Conservation (phyloP, 2,329 filamentous ascomycete genomes). For the Aureobasidium sp. region DNA sequence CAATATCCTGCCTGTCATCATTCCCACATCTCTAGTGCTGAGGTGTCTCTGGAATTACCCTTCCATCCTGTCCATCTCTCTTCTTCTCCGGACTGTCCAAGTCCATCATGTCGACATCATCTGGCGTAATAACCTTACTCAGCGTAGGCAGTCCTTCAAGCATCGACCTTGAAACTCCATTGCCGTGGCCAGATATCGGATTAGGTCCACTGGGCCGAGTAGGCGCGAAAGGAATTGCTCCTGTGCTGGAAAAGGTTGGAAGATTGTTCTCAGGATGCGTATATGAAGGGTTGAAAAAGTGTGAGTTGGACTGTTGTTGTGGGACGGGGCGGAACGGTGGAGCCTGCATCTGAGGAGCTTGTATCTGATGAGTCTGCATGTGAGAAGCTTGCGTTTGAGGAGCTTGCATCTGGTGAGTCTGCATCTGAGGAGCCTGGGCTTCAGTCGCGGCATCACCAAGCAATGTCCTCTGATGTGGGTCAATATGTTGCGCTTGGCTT, state of each 20-base stretch:
- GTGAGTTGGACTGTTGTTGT: neutral
- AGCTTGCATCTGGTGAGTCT: neutral
- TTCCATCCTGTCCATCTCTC: neutral
- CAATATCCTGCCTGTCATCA: neutral
- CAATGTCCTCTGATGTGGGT: neutral
- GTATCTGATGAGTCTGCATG: no score
- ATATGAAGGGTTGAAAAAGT: neutral
- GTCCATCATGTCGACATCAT: slow-evolving; percentile 7
- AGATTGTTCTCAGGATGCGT: slow-evolving; percentile 6
- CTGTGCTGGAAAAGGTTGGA: slow-evolving; percentile 19
- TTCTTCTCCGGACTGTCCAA: neutral
- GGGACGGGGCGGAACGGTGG: neutral
- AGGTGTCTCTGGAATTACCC: neutral
- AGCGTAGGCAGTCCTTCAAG: neutral
- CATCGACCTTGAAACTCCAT: slow-evolving; percentile 15
- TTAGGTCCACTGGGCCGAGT: neutral
- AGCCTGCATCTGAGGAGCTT: no score
- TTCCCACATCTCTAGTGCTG: neutral
- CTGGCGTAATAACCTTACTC: neutral
- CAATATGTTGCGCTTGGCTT: neutral
- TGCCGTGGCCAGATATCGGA: slow-evolving; percentile 4
- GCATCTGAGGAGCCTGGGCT: neutral
- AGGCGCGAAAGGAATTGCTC: slow-evolving; percentile 24
- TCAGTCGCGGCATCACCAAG: neutral
- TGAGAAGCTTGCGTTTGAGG: no score